Conservation (phyloP, 495 filamentous ascomycete species). For the Penicillium longicatenatum region DNA sequence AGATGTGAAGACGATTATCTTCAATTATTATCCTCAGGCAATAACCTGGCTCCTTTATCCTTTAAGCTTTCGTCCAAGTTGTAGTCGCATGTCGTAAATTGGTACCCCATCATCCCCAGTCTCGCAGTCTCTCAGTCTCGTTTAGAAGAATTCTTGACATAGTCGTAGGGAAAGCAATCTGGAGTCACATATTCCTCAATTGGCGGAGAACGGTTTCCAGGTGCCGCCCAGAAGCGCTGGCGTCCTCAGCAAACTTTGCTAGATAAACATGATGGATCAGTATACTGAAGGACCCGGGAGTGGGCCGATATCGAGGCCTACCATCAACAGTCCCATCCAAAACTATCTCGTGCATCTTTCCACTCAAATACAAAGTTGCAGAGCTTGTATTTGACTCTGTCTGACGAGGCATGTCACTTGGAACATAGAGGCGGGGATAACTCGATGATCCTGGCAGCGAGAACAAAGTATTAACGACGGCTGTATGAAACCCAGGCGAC, state of each 20-base stretch:
- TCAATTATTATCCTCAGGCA: no score
- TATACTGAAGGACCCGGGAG: constrained; percentile 11
- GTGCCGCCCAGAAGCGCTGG: constrained; percentile 25
- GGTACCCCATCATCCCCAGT: no score
- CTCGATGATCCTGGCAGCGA: constrained; percentile 28
- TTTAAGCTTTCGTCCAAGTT: no score
- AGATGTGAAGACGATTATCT: no score
- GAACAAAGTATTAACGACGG: constrained; percentile 11
- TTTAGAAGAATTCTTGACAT: no score
- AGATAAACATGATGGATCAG: constrained; percentile 23
- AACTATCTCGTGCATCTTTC: constrained; percentile 35
- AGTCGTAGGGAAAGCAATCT: no score
- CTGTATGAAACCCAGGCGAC: constrained; percentile 3
- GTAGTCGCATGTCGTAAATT: no score
- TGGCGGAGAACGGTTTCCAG: constrained; percentile 24
- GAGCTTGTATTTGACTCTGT: constrained; percentile 34
- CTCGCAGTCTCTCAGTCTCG: no score
- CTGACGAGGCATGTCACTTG: constrained; percentile 27
- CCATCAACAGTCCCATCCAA: constrained; percentile 37
- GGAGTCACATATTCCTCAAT: constrained; percentile 35
- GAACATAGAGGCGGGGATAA: constrained; percentile 36
- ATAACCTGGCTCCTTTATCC: no score
- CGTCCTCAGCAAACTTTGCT: constrained; percentile 32
- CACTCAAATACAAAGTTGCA: constrained; percentile 33
- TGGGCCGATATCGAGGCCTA: no score